A percentile compares a stretch with the other conserved stretches of the same genome.
These are phyloP conservation scores for Papiliotrema terrestris DNA, from an alignment of 1,284 basidiomycete genomes.

Conservation along the genomic window DNA sequence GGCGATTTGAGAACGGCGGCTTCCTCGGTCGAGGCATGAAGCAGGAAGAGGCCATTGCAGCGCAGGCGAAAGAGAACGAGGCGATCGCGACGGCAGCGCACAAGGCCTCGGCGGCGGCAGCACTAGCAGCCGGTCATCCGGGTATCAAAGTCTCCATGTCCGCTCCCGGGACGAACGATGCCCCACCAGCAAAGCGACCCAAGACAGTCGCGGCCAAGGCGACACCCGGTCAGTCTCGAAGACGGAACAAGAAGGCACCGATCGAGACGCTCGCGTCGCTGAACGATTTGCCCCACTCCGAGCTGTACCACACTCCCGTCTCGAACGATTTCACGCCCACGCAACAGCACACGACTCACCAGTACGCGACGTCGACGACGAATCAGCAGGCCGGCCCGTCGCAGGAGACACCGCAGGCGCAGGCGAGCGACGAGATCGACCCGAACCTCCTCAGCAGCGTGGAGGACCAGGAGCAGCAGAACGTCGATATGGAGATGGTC, in stretches of 20 bases:
- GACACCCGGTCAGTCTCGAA: neutral
- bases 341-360: conserved; percentile 1
- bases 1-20: conserved; percentile 46
- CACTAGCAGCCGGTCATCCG: conserved; percentile 44
- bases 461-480: conserved; percentile 1
- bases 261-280: neutral
- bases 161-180: conserved; percentile 22
- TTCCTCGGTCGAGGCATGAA: conserved; percentile 48
- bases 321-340: conserved; percentile 2
- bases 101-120: conserved; percentile 44
- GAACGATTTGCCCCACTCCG: neutral
- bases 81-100: conserved; percentile 35
- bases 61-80: conserved; percentile 41
- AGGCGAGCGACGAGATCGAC: conserved; percentile 1
- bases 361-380: neutral
- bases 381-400: conserved; percentile 11
- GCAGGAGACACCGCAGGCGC: neutral
- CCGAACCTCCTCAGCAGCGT: conserved; percentile 1
- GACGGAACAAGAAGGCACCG: neutral
- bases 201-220: conserved; percentile 1
- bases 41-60: conserved; percentile 44
- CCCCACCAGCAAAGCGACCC: conserved; percentile 17
- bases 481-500: conserved; percentile 40
- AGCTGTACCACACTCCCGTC: conserved; percentile 3
- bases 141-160: conserved; percentile 43